Base-by-base conservation (phyloP, 371 early-diverging fungal genomes). In the Entomophthora muscae region DNA sequence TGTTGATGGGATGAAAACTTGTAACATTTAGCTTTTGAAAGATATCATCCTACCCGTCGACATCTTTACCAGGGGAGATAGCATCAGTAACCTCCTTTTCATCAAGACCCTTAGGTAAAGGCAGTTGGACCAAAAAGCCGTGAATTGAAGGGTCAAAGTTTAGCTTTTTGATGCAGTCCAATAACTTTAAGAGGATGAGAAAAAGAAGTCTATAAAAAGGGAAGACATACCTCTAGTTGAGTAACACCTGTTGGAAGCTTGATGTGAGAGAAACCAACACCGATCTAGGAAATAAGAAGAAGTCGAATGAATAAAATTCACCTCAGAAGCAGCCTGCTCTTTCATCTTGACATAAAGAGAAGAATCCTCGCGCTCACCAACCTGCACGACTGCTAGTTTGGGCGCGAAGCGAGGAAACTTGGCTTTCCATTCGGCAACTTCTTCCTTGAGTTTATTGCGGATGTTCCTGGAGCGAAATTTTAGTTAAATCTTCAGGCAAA, bases 81-180 rank as follows among this genome's bases (percentile, higher is more conserved):
- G 89, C 81, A 66, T 93, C 90, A 26, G 88, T 84, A 29, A 94
- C 78, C 17, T 74, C 76, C 60, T 73, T 72, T 66, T 90, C 89
- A 67, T 83, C 81, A 61, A 93, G 75, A 64, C 84, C 84, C 5
- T 71, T 69, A n/a, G 95, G 93, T n/a, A 95, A 74, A n/a, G 97
- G 97, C 69, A 94, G 76, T 72, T 97, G 97, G 51, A 97, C 91
- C 3, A 97, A 73, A 63, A 97, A 84, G 29, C 97, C 95, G 67
- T 94, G 94, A 28, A 93, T 76, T 13, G 66, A 29, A 1, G 80
- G 78, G 69, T 92, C 86, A 55, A 79, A 72, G 69, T 95, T 95
- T 51, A 97, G 70, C 12, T 71, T 66, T 17, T 78, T 69, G 52
- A 90, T 80, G 27, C 71, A 67, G 28, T 63, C 67, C 52, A 88